Conservation (phyloP, 148 eudicot species). For the Rhododendron mucronatum region DNA sequence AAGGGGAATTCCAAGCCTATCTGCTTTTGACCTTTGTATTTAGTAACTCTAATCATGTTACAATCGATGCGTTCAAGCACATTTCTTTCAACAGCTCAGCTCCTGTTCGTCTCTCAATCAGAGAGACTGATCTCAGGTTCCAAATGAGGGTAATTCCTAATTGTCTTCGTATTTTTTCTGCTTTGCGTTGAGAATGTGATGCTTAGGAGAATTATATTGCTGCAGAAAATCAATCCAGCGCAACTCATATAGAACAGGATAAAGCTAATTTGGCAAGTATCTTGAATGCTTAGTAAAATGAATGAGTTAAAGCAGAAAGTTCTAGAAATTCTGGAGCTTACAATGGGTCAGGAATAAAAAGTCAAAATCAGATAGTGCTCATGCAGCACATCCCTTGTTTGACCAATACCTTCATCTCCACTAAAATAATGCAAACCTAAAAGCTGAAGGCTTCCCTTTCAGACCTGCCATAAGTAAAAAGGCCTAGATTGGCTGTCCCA, state of each 20-base stretch:
- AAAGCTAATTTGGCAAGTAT: not conserved
- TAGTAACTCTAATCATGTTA: not conserved
- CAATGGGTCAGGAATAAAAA: not conserved
- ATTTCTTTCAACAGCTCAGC: not conserved
- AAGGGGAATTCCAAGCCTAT: not conserved
- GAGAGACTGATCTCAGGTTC: not conserved
- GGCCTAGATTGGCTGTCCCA: not conserved
- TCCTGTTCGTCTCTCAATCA: not conserved
- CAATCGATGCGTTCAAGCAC: not conserved
- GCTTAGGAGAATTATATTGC: not conserved
- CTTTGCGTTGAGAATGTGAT: not conserved
- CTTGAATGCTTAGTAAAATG: not conserved
- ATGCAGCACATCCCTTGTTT: not conserved
- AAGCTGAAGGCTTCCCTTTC: not conserved
- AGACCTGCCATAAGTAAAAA: not conserved
- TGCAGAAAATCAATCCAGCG: not conserved
- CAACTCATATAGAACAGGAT: not conserved
- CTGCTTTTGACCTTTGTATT: not conserved
- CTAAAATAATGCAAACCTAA: not conserved
- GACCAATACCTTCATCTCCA: not conserved
- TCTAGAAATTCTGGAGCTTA: too few species aligned
- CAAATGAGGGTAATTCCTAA: not conserved
- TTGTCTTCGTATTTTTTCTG: not conserved
- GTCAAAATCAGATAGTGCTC: not conserved
- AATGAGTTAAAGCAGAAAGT: not conserved